These are phyloP conservation scores for Crithidia brevicula DNA, from an alignment of 208 protist genomes.

Conservation along the genomic window DNA sequence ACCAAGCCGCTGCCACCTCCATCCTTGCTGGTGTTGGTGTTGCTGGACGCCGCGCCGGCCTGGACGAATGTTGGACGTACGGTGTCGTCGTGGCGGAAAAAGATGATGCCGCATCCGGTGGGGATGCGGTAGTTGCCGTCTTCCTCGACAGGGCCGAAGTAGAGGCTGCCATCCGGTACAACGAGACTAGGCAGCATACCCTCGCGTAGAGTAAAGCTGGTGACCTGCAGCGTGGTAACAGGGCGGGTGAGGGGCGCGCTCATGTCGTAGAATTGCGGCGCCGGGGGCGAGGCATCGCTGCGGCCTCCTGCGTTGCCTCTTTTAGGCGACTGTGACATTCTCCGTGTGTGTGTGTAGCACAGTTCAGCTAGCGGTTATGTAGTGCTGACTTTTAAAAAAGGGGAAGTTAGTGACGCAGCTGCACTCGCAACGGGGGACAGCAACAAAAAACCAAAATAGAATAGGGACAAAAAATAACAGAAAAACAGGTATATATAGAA, in stretches of 20 bases:
- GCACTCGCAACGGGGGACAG: no score
- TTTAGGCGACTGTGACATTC: slow-evolving; percentile 1
- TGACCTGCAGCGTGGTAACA: slow-evolving; percentile 70
- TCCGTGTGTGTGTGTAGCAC: no score
- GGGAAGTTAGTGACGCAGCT: no score
- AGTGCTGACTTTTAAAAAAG: no score
- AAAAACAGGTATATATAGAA: no score
- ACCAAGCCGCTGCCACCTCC: slow-evolving; percentile 8
- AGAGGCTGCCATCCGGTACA: slow-evolving; percentile 66
- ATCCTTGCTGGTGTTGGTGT: background rate
- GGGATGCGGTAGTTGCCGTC: slow-evolving; percentile 52
- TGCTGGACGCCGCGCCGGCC: background rate
- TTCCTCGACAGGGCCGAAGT: slow-evolving; percentile 75
- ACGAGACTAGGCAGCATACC: slow-evolving; percentile 36
- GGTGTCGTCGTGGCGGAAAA: slow-evolving; percentile 51
- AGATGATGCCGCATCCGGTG: slow-evolving; percentile 70
- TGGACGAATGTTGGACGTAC: slow-evolving; percentile 8
- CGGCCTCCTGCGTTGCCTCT: background rate
- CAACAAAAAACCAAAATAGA: no score
- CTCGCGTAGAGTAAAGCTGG: slow-evolving; percentile 50
- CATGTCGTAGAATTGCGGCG: slow-evolving; percentile 41
- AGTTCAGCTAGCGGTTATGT: no score
- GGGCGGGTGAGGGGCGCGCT: slow-evolving; percentile 39
- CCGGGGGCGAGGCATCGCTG: background rate
- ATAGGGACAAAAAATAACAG: no score